Evolutionary conservation across 257 asterid species (phyloP).

Genomic region (Solanum ossicruentum): DNA sequence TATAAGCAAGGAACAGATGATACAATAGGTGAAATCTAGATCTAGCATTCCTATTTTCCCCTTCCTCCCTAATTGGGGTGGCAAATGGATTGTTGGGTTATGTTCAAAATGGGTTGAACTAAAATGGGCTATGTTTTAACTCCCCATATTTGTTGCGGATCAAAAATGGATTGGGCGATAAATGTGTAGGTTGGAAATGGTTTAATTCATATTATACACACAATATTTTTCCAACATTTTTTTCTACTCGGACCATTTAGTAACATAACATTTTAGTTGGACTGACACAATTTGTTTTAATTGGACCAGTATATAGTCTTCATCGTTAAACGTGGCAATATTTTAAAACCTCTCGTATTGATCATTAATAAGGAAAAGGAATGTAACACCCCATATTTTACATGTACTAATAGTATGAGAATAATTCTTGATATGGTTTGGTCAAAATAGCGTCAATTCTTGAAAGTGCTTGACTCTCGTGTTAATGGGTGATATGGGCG

Average conservation of each 20-base stretch:
- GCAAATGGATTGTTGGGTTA: not conserved
- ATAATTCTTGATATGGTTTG: too few relatives aligned
- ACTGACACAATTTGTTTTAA: not conserved
- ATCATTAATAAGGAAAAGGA: too few relatives aligned
- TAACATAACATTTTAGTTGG: not conserved
- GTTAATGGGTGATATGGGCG: too few relatives aligned
- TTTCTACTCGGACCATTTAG: too few relatives aligned
- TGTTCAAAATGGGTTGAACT: not conserved
- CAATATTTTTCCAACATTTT: too few relatives aligned
- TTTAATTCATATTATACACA: too few relatives aligned
- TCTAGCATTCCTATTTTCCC: not conserved
- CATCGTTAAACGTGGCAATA: not conserved
- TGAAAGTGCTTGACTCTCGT: too few relatives aligned
- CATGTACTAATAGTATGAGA: too few relatives aligned
- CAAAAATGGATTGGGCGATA: too few relatives aligned
- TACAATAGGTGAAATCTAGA: not conserved
- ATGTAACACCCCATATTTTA: too few relatives aligned
- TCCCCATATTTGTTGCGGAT: not conserved
- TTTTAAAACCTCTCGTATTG: not conserved
- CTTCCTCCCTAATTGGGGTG: too few relatives aligned
- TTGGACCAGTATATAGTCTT: not conserved
- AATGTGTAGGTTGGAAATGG: not conserved
- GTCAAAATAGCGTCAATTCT: too few relatives aligned
- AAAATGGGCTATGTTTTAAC: not conserved
- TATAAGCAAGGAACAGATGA: not conserved